A percentile compares a stretch with the other conserved stretches of the same genome.
These are phyloP conservation scores for Plicaturopsis crispa DNA, from an alignment of 768 basidiomycete species.

Conservation along the genomic window DNA sequence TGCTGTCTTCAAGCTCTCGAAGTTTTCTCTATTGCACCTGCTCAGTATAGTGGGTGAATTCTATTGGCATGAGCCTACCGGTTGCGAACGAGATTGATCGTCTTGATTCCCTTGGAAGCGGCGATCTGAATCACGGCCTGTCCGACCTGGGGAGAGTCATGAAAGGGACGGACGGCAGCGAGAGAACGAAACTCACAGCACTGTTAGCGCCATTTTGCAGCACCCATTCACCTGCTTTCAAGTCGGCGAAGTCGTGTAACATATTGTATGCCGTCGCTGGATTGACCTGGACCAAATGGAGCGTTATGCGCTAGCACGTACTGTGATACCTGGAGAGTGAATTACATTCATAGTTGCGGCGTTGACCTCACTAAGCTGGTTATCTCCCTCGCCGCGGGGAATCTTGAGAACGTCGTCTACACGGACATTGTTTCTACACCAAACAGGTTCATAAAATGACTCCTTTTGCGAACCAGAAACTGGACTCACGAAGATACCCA, in stretches of 20 bases:
- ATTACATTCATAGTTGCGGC: slow-evolving; percentile 73
- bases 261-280: slow-evolving; percentile 81
- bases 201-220: slow-evolving; percentile 85
- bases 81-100: slow-evolving; percentile 75
- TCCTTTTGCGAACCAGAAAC: too few relatives aligned
- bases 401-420: slow-evolving; percentile 55
- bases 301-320: too few relatives aligned
- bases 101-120: slow-evolving; percentile 59
- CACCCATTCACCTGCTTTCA: slow-evolving; percentile 70
- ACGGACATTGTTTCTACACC: slow-evolving; percentile 43
- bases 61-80: slow-evolving; percentile 34
- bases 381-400: slow-evolving; percentile 33
- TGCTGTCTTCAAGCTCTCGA: slow-evolving; percentile 39
- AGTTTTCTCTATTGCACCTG: slow-evolving; percentile 36
- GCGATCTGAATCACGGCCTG: slow-evolving; percentile 86
- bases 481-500: too few relatives aligned
- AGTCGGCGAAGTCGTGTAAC: slow-evolving; percentile 60
- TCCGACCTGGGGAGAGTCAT: slow-evolving; percentile 45
- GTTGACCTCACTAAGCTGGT: slow-evolving; percentile 46
- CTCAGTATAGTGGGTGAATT: neutral
- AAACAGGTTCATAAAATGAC: too few relatives aligned
- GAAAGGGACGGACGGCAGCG: neutral
- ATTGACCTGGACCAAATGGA: slow-evolving; percentile 73
- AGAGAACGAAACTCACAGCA: slow-evolving; percentile 43
- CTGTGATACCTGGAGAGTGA: too few relatives aligned